Conservation (phyloP, 139 green algal genomes). For the Desmodesmus armatus region DNA sequence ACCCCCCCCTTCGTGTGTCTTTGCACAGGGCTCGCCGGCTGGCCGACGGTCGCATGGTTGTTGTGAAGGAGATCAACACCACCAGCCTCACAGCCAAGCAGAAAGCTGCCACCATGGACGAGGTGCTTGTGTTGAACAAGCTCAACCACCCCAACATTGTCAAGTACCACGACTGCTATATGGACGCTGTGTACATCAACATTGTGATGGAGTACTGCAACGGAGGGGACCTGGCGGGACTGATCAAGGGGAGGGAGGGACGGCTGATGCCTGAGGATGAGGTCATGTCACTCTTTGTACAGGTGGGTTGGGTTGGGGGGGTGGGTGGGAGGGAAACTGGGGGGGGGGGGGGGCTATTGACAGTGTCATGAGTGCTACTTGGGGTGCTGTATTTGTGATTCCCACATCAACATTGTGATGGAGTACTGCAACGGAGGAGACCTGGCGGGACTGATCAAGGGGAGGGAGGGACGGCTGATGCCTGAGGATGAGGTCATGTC, state of each 20-base stretch:
- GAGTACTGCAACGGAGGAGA: conserved; percentile 80
- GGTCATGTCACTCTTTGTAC: conserved; percentile 78
- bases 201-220: conserved; percentile 84
- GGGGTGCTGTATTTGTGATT: conserved; percentile 34
- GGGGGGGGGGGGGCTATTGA: not conserved
- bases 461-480: conserved; percentile 47
- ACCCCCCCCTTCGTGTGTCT: too few species aligned
- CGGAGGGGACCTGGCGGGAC: conserved; percentile 69
- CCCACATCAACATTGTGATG: conserved; percentile 78
- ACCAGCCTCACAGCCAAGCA: conserved; percentile 42
- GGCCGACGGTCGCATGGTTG: conserved; percentile 59
- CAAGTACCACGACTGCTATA: conserved; percentile 76
- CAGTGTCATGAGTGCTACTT: conserved; percentile 71
- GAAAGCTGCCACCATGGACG: conserved; percentile 57
- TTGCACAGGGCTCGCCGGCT: conserved; percentile 30
- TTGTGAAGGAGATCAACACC: conserved; percentile 67
- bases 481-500: conserved; percentile 72
- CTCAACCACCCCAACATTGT: conserved; percentile 85
- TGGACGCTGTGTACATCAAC: conserved; percentile 61
- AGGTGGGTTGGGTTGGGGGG: conserved; percentile 43
- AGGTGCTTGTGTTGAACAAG: conserved; percentile 72
- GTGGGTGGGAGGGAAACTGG: too few species aligned
- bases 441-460: conserved; percentile 64
- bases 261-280: conserved; percentile 64
- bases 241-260: conserved; percentile 57